Conservation (phyloP, 495 filamentous ascomycete species). For the Penicillium ochrochloron region DNA sequence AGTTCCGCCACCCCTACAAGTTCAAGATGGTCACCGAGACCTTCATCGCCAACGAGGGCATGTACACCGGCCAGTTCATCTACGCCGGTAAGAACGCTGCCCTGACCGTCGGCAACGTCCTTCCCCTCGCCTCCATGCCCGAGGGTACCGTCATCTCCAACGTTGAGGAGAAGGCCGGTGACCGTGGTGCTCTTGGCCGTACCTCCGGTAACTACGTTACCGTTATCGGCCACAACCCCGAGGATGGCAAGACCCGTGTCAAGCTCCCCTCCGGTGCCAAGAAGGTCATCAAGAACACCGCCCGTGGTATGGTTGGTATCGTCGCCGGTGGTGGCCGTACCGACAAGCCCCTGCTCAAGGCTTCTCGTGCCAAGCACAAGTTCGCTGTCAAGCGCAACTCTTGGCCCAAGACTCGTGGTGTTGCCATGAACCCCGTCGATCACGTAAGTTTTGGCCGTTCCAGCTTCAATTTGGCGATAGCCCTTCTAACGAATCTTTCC, state of each 20-base stretch:
- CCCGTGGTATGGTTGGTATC: conserved; percentile 98
- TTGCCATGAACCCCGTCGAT: conserved; percentile 99
- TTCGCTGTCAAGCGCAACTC: conserved; percentile 99
- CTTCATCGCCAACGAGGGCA: conserved; percentile 99
- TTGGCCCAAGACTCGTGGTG: conserved; percentile 99
- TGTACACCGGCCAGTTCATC: conserved; percentile 99
- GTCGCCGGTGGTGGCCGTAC: conserved; percentile 98
- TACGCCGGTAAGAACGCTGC: conserved; percentile 98
- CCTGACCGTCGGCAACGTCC: conserved; percentile 94
- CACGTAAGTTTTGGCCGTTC: conserved; percentile 63
- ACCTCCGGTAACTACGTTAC: conserved; percentile 99
- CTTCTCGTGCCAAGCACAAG: conserved; percentile 98
- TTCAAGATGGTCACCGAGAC: conserved; percentile 91
- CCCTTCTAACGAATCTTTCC: conserved; percentile 36
- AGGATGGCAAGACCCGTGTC: conserved; percentile 98
- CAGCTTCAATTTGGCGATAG: background rate
- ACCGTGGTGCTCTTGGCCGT: conserved; percentile 92
- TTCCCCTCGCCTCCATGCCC: conserved; percentile 89
- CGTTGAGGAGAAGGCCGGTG: conserved; percentile 98
- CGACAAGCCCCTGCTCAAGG: conserved; percentile 99
- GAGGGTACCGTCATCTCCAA: conserved; percentile 99
- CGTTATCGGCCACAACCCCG: conserved; percentile 97
- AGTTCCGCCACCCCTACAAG: conserved; percentile 92
- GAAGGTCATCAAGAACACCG: conserved; percentile 92
- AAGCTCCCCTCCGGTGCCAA: conserved; percentile 99